phyloP scores from a whole-genome alignment of 2,329 filamentous ascomycete genomes.

The Parastagonospora nodorum region DNA sequence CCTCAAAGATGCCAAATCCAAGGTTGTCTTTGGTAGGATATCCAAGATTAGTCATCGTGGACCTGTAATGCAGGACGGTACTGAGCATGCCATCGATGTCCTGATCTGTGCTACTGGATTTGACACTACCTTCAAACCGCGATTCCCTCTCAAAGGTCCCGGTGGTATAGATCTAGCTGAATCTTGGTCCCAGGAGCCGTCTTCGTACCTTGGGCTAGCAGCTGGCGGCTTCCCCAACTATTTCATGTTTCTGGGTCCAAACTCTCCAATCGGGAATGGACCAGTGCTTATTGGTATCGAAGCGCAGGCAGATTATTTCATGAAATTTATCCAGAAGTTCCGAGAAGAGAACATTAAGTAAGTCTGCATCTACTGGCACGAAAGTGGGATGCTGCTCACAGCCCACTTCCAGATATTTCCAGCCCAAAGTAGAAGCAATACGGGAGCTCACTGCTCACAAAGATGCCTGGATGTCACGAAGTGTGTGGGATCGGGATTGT shows the following conservation, averaged over 20 bases:
- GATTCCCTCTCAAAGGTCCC: slow-evolving; percentile 1
- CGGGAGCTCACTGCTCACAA: slow-evolving; percentile 29
- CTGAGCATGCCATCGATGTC: slow-evolving; percentile 1
- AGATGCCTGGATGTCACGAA: background rate
- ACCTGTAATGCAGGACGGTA: no score
- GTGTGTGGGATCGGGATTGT: background rate
- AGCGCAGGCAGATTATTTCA: background rate
- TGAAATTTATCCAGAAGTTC: background rate
- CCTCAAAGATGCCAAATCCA: no score
- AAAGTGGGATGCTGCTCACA: background rate
- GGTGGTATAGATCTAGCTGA: background rate
- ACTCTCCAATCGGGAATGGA: background rate
- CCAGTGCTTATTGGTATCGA: background rate
- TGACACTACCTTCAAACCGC: background rate
- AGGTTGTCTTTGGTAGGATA: no score
- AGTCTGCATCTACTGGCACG: slow-evolving; percentile 2
- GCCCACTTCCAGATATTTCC: slow-evolving; percentile 2
- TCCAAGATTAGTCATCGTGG: no score
- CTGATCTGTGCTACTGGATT: background rate
- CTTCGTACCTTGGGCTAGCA: background rate
- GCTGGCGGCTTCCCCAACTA: slow-evolving; percentile 2
- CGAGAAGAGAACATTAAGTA: background rate
- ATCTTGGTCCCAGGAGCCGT: background rate
- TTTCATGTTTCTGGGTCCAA: slow-evolving; percentile 2
- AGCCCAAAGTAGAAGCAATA: background rate